Percentiles rank a stretch among this genome's conserved stretches.
phyloP scores from a whole-genome alignment of 768 basidiomycete genomes.

The Psilocybe azurescens region DNA sequence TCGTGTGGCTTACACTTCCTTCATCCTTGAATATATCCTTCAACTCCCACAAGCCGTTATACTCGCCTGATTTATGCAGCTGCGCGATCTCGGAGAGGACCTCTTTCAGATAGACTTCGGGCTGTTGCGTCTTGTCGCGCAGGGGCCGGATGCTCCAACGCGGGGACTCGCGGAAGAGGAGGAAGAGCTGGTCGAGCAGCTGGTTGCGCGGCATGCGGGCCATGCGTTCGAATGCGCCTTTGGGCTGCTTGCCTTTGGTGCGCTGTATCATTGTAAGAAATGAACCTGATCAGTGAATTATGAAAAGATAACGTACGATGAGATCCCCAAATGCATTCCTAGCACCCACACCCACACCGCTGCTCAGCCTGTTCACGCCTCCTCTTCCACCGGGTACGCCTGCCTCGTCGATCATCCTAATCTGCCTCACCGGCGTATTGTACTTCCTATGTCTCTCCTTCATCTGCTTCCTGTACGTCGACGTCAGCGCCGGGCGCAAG shows the following conservation, averaged over 20 bases:
- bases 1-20: slow-evolving; percentile 46
- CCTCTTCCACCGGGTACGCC: slow-evolving; percentile 72
- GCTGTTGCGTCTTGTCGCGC: slow-evolving; percentile 83
- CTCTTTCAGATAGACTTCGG: slow-evolving; percentile 87
- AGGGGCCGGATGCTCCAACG: slow-evolving; percentile 83
- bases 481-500: slow-evolving; percentile 69
- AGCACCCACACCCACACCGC: slow-evolving; percentile 68
- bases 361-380: slow-evolving; percentile 78
- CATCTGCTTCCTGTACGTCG: slow-evolving; percentile 75
- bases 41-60: slow-evolving; percentile 82
- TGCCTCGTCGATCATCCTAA: slow-evolving; percentile 77
- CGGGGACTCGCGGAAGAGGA: slow-evolving; percentile 76
- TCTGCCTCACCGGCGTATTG: slow-evolving; percentile 69
- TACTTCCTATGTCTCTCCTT: slow-evolving; percentile 67
- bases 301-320: slow-evolving; percentile 53
- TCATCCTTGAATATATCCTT: slow-evolving; percentile 73
- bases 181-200: slow-evolving; percentile 83
- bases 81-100: slow-evolving; percentile 77
- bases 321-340: slow-evolving; percentile 66
- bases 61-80: slow-evolving; percentile 80
- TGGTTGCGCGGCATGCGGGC: slow-evolving; percentile 92
- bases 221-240: slow-evolving; percentile 84
- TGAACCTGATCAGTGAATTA: slow-evolving; percentile 3
- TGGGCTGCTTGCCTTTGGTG: slow-evolving; percentile 68
- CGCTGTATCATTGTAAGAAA: slow-evolving; percentile 43